A percentile compares a stretch with the other conserved stretches of the same genome.
phyloP scores from a whole-genome alignment of 2,329 filamentous ascomycete genomes.

The Purpureocillium takamizusanense region DNA sequence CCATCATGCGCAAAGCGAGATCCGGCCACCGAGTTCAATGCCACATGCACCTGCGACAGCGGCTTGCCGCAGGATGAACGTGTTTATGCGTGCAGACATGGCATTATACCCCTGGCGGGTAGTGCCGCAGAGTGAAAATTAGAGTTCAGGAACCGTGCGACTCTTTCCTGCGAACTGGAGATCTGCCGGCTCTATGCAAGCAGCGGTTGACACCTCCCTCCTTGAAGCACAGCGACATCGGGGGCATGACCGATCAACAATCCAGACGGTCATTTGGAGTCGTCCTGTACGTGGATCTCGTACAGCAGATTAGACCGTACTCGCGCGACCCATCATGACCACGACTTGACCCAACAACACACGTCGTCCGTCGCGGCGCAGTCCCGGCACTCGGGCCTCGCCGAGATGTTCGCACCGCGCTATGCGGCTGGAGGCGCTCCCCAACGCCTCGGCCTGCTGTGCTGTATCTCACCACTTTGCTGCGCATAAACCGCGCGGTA shows the following conservation, averaged over 20 bases:
- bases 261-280: too few species aligned
- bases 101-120: neutral
- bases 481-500: neutral
- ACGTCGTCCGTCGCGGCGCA: neutral
- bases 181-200: too few species aligned
- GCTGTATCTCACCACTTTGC: neutral
- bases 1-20: too few species aligned
- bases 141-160: too few species aligned
- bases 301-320: neutral
- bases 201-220: too few species aligned
- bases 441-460: neutral
- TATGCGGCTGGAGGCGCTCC: neutral
- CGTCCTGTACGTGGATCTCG: neutral
- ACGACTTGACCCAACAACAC: neutral
- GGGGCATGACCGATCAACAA: too few species aligned
- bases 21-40: too few species aligned
- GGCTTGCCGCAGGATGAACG: too few species aligned
- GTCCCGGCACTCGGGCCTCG: neutral
- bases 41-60: too few species aligned
- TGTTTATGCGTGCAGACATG: too few species aligned
- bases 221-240: too few species aligned
- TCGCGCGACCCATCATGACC: neutral
- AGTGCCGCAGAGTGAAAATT: too few species aligned
- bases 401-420: neutral
- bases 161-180: neutral